These are phyloP conservation scores for Scheffersomyces amazonensis DNA, from an alignment of 805 yeast species.

Conservation along the genomic window DNA sequence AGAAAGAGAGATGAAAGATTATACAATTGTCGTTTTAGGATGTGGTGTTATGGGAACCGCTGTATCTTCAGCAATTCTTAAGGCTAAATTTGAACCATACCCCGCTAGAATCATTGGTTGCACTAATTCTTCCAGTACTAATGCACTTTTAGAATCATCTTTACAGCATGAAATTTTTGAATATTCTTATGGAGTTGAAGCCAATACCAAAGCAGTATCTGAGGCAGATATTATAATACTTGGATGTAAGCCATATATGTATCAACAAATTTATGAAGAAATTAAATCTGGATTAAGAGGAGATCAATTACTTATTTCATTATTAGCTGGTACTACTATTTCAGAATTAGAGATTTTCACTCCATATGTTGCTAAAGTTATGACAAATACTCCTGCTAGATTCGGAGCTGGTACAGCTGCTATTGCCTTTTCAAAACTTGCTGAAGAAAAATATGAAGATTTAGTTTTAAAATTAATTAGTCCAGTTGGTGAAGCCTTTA, in stretches of 20 bases:
- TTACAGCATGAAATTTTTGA: conserved; percentile 39
- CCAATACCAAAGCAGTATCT: conserved; percentile 57
- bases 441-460: conserved; percentile 40
- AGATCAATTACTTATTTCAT: conserved; percentile 64
- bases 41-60: conserved; percentile 98
- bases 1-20: conserved; percentile 33
- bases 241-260: conserved; percentile 88
- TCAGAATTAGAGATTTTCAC: conserved; percentile 56
- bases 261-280: conserved; percentile 54
- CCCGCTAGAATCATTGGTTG: conserved; percentile 80
- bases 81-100: conserved; percentile 44
- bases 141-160: conserved; percentile 50
- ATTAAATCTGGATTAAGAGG: conserved; percentile 46
- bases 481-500: conserved; percentile 66
- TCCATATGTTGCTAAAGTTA: conserved; percentile 75
- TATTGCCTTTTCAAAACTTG: conserved; percentile 65
- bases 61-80: conserved; percentile 73
- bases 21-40: conserved; percentile 78
- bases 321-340: conserved; percentile 92
- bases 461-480: conserved; percentile 51
- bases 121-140: conserved; percentile 47
- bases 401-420: conserved; percentile 94
- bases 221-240: conserved; percentile 69
- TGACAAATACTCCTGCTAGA: conserved; percentile 97
- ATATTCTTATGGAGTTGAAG: conserved; percentile 38